A percentile compares a stretch with the other conserved stretches of the same genome.
Evolutionary conservation across 495 filamentous ascomycete species (phyloP).

Genomic region (Clohesyomyces aquaticus): DNA sequence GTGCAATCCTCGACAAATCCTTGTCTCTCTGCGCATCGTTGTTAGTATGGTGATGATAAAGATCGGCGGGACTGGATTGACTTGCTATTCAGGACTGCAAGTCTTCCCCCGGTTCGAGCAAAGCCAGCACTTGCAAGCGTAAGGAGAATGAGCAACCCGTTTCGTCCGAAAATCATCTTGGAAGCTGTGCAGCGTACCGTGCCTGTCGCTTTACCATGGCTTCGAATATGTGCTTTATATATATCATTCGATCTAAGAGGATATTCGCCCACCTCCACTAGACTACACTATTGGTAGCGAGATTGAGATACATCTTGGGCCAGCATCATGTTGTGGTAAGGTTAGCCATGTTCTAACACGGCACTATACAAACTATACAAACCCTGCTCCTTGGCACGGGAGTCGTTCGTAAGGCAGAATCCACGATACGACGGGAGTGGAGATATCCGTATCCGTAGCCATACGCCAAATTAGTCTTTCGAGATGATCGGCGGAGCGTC

Average conservation of each 20-base stretch:
- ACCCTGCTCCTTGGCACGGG: too few relatives aligned
- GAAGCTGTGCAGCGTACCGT: neutral
- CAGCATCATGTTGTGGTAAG: too few relatives aligned
- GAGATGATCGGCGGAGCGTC: too few relatives aligned
- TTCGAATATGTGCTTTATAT: neutral
- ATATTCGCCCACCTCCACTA: too few relatives aligned
- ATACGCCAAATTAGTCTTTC: too few relatives aligned
- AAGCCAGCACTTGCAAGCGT: neutral
- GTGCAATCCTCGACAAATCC: conserved; percentile 4
- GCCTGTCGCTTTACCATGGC: neutral
- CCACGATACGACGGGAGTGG: too few relatives aligned
- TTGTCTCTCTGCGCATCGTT: conserved; percentile 1
- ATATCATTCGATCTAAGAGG: too few relatives aligned
- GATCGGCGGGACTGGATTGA: neutral
- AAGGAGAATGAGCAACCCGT: neutral
- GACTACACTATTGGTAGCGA: conserved; percentile 4
- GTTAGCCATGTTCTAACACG: too few relatives aligned
- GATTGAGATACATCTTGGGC: neutral
- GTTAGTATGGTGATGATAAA: neutral
- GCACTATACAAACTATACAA: too few relatives aligned
- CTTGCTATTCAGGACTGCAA: neutral
- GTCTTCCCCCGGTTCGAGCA: neutral
- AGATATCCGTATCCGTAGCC: too few relatives aligned
- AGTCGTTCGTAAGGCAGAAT: too few relatives aligned
- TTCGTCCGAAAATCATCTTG: neutral